These are phyloP conservation scores for Ustilago bromivora DNA, from an alignment of 1,284 basidiomycete genomes.

Conservation along the genomic window DNA sequence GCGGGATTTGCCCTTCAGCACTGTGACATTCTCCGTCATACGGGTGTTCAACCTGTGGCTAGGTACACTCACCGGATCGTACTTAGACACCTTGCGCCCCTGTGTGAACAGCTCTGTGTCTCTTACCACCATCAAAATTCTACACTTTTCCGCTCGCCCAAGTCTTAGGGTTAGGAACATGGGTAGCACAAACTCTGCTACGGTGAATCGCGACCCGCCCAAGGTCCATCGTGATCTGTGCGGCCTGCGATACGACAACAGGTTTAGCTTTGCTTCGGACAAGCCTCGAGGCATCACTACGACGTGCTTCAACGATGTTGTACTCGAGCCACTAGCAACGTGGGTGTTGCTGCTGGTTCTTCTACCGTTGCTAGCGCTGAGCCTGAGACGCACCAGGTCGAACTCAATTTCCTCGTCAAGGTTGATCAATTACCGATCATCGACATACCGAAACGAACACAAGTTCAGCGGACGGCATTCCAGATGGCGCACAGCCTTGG, in stretches of 20 bases:
- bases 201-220: constrained; percentile 30
- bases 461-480: constrained; percentile 22
- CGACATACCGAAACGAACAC: constrained; percentile 14
- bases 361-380: constrained; percentile 25
- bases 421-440: constrained; percentile 30
- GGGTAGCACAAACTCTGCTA: constrained; percentile 15
- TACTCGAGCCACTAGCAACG: constrained; percentile 54
- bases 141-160: not conserved
- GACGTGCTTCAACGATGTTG: constrained; percentile 58
- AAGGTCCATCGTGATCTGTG: constrained; percentile 38
- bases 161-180: not conserved
- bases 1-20: not conserved
- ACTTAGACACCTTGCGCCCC: not conserved
- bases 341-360: constrained; percentile 49
- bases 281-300: constrained; percentile 24
- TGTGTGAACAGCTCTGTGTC: not conserved
- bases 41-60: not conserved
- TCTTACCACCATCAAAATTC: constrained; percentile 4
- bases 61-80: not conserved
- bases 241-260: constrained; percentile 37
- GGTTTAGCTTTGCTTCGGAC: constrained; percentile 36
- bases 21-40: constrained; percentile 7
- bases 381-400: constrained; percentile 10
- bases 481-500: constrained; percentile 17
- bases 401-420: constrained; percentile 15